Evolutionary conservation across 2,329 filamentous ascomycete species (phyloP).

Genomic region (Aaosphaeria pasadenensis): DNA sequence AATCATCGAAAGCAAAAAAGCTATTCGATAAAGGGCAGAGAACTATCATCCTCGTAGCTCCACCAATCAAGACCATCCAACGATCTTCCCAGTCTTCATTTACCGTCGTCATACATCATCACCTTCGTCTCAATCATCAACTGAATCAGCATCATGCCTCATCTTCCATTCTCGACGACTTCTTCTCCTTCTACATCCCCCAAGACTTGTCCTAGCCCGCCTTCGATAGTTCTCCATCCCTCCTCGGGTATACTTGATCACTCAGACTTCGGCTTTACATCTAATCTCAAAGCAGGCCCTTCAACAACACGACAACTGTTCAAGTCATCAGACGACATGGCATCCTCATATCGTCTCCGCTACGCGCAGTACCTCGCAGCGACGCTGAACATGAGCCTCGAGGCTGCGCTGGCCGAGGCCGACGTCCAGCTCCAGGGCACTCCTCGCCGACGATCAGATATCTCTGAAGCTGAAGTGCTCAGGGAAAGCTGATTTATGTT

Average conservation of each 20-base stretch:
- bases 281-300: conserved; percentile 33
- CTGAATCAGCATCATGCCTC: conserved; percentile 31
- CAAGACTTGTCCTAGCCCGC: conserved; percentile 23
- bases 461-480: conserved; percentile 34
- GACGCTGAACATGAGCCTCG: conserved; percentile 39
- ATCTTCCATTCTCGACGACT: conserved; percentile 34
- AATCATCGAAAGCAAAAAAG: no score
- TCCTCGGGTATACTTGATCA: conserved; percentile 40
- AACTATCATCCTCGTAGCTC: conserved; percentile 18
- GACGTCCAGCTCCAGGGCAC: conserved; percentile 27
- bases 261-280: conserved; percentile 32
- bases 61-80: neutral
- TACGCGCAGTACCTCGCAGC: conserved; percentile 40
- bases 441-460: conserved; percentile 30
- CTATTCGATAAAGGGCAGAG: conserved; percentile 21
- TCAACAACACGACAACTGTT: conserved; percentile 31
- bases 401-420: conserved; percentile 36
- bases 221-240: conserved; percentile 39
- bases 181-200: conserved; percentile 35
- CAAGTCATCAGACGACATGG: conserved; percentile 29
- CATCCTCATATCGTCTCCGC: conserved; percentile 32
- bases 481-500: conserved; percentile 20
- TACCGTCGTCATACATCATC: conserved; percentile 1
- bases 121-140: neutral
- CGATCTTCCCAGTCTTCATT: no score